Conservation (phyloP, 2,329 filamentous ascomycete species). For the Hypoxylon sp. region DNA sequence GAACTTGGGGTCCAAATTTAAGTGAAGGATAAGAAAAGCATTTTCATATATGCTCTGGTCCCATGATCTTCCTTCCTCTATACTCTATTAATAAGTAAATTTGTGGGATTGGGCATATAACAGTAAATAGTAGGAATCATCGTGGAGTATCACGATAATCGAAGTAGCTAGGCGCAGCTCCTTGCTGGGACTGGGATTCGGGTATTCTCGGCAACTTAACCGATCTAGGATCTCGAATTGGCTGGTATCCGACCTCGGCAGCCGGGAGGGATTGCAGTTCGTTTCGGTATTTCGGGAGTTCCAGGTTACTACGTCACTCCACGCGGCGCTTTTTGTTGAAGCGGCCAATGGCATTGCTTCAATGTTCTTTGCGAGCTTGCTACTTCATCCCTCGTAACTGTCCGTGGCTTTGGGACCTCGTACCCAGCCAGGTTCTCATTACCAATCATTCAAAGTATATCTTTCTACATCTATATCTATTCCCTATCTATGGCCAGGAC, state of each 20-base stretch:
- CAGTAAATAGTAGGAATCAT: constrained; percentile 2
- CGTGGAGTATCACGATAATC: constrained; percentile 32
- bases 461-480: neutral
- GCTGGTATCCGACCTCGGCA: constrained; percentile 46
- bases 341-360: constrained; percentile 22
- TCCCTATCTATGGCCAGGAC: constrained; percentile 30
- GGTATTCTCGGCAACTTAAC: constrained; percentile 41
- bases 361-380: constrained; percentile 8
- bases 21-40: neutral
- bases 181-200: constrained; percentile 30
- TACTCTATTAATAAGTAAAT: neutral
- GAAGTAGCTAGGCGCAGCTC: constrained; percentile 7
- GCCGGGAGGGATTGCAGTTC: constrained; percentile 21
- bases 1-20: constrained; percentile 18
- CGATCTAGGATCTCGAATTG: constrained; percentile 40
- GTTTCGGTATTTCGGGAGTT: constrained; percentile 43
- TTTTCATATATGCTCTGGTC: neutral
- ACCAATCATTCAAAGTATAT: constrained; percentile 27
- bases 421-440: constrained; percentile 18
- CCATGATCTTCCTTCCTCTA: constrained; percentile 1
- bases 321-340: constrained; percentile 22
- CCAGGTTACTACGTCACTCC: constrained; percentile 37
- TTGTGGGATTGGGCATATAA: constrained; percentile 7
- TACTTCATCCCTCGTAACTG: constrained; percentile 5
- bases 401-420: constrained; percentile 23